phyloP scores from a whole-genome alignment of 2,329 filamentous ascomycete genomes.

The Phyllosticta citriasiana region DNA sequence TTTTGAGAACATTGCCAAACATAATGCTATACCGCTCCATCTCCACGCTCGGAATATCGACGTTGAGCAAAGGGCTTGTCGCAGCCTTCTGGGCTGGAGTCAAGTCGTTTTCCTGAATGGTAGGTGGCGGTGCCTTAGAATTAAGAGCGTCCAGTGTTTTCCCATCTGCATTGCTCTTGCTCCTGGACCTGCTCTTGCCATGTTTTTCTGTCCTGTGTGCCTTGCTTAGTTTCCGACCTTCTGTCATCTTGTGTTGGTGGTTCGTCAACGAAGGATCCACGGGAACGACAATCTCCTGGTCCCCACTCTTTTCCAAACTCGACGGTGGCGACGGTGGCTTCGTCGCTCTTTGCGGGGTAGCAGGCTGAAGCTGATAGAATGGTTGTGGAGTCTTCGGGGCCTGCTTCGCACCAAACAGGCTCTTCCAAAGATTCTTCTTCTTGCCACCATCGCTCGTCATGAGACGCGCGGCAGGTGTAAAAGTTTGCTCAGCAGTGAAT shows the following conservation, averaged over 20 bases:
- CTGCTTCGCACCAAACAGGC: slow-evolving; percentile 25
- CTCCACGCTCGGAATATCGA: slow-evolving; percentile 70
- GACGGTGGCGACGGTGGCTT: slow-evolving; percentile 4
- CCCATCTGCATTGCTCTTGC: slow-evolving; percentile 5
- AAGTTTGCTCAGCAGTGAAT: not conserved
- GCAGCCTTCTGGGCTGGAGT: slow-evolving; percentile 1
- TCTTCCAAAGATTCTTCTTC: slow-evolving; percentile 31
- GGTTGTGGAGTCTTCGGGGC: slow-evolving; percentile 19
- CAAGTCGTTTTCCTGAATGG: not conserved
- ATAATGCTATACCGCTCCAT: slow-evolving; percentile 91
- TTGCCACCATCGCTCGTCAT: slow-evolving; percentile 13
- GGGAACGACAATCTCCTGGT: not conserved
- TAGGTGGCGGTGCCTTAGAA: slow-evolving; percentile 16
- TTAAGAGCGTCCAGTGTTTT: slow-evolving; percentile 14
- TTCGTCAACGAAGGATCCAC: not conserved
- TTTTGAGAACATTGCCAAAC: slow-evolving; percentile 66
- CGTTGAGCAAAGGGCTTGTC: slow-evolving; percentile 44
- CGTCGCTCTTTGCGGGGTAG: slow-evolving; percentile 9
- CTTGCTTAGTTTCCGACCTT: not conserved
- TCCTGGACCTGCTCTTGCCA: slow-evolving; percentile 4
- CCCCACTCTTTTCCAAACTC: slow-evolving; percentile 17
- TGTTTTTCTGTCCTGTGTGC: slow-evolving; percentile 2
- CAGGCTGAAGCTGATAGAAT: slow-evolving; percentile 27
- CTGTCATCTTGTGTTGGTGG: not conserved
- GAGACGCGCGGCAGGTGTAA: slow-evolving; percentile 1